Conservation (phyloP, 2,329 filamentous ascomycete genomes). For the Penicillium sp. region DNA sequence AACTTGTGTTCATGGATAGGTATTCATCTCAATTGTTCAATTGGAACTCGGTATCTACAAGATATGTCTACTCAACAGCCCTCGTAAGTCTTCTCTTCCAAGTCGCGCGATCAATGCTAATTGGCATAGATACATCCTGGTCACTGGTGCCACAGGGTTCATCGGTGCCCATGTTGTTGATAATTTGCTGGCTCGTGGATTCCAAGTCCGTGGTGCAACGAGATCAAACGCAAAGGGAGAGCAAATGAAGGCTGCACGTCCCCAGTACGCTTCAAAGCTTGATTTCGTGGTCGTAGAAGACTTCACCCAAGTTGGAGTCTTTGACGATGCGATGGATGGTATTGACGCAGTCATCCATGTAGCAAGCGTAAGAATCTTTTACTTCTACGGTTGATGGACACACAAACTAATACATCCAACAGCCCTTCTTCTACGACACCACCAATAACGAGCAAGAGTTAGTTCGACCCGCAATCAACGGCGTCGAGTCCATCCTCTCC, state of each 20-base stretch:
- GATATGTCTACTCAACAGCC: slow-evolving; percentile 5
- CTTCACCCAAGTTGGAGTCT: slow-evolving; percentile 39
- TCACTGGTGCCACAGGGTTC: slow-evolving; percentile 31
- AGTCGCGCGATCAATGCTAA: neutral
- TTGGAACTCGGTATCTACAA: neutral
- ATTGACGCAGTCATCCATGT: slow-evolving; percentile 47
- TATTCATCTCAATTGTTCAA: neutral
- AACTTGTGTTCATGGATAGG: no score
- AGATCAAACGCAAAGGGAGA: slow-evolving; percentile 26
- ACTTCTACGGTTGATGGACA: neutral
- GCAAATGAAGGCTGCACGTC: slow-evolving; percentile 39
- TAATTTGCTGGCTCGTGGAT: slow-evolving; percentile 22
- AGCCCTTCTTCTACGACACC: slow-evolving; percentile 47
- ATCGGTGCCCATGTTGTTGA: slow-evolving; percentile 32
- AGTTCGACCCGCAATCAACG: slow-evolving; percentile 47
- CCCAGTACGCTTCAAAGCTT: slow-evolving; percentile 35
- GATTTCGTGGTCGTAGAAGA: slow-evolving; percentile 46
- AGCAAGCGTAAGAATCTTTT: slow-evolving; percentile 40
- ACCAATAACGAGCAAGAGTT: slow-evolving; percentile 46
- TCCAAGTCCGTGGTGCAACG: slow-evolving; percentile 25
- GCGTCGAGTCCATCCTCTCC: slow-evolving; percentile 43
- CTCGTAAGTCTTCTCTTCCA: neutral
- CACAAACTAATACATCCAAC: neutral
- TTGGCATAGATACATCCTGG: slow-evolving; percentile 17
- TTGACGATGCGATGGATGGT: slow-evolving; percentile 40